Evolutionary conservation across 1,139 yeast genomes (phyloP), one percentile per base, ranked within the genome.

Genomic region (Scheffersomyces titani): DNA sequence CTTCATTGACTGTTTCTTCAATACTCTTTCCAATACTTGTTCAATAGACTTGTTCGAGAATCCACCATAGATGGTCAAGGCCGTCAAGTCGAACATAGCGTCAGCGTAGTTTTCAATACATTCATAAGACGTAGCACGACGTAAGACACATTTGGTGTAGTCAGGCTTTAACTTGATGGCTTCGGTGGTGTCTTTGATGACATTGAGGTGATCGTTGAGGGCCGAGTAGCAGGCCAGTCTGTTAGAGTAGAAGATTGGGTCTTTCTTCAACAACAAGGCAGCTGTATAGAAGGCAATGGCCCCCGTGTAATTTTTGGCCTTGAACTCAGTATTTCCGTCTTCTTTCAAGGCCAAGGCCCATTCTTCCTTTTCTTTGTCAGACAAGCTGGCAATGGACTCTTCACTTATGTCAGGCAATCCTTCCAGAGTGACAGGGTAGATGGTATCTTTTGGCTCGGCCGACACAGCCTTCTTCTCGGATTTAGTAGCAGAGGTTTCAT

Each of bases 211-310:
- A 62, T 92, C 85, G 59, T 87, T 85, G 64, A 90, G 80, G 19
- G 96, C 91, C 56, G 92, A 90, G 75, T 90, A 91, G 76, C 98
- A 94, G 19, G 99, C 99, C 24, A 98, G 92, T 75, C 97, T 85
- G 79, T 93, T 93, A 60, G 98, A 92, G 77, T 89, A 93, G 76
- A 85, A 94, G 50, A 93, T 90, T 18, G 98, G 93, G 72, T 94
- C 98, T 62, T 81, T 75, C 69, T 87, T 87, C 69, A 92, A 81
- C 59, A 81, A 73, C 65, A 96, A 80, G 16, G 99, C 98, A 59
- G 84, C 85, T 51, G 90, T 73, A 77, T 94, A 94, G 72, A 81
- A 88, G 52, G 83, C 85, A 66, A 92, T 85, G 49, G 98, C 98
- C 47, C 82, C 80, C 55, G 84, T 81, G 70, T 82, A 90, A 57